phyloP scores from a whole-genome alignment of 1,284 basidiomycete genomes.

The Rhodotorula sp. region DNA sequence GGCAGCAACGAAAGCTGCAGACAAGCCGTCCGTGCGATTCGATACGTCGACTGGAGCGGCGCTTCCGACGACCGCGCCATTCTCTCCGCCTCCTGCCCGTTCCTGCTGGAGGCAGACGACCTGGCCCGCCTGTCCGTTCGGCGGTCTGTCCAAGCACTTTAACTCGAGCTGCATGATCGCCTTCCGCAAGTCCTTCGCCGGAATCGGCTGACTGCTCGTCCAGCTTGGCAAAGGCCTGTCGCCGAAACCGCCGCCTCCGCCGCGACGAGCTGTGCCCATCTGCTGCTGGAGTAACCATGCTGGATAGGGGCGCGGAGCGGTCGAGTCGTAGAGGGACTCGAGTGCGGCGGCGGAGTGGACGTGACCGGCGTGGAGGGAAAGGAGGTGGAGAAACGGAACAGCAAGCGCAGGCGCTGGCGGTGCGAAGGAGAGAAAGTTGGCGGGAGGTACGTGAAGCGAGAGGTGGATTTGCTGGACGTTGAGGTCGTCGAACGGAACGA shows the following conservation, averaged over 20 bases:
- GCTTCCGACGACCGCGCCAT: not conserved
- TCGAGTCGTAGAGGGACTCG: constrained; percentile 15
- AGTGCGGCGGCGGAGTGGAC: constrained; percentile 14
- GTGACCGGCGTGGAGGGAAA: constrained; percentile 62
- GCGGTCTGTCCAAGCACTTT: constrained; percentile 45
- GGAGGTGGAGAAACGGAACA: constrained; percentile 67
- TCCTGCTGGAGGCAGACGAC: not conserved
- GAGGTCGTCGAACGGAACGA: constrained; percentile 67
- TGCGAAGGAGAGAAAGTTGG: constrained; percentile 57
- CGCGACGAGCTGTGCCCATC: constrained; percentile 1
- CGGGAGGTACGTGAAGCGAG: not conserved
- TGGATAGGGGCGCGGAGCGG: constrained; percentile 45
- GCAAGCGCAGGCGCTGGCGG: constrained; percentile 61
- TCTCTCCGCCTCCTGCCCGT: not conserved
- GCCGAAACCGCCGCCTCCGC: not conserved
- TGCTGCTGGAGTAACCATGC: constrained; percentile 16
- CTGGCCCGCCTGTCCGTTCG: constrained; percentile 1
- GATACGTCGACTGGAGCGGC: too few species aligned
- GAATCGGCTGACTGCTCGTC: constrained; percentile 50
- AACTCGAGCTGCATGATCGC: constrained; percentile 62
- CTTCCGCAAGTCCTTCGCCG: constrained; percentile 59
- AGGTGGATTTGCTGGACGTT: constrained; percentile 66
- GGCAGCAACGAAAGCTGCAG: not conserved
- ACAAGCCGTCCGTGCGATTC: too few species aligned
- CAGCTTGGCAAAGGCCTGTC: constrained; percentile 47